phyloP scores from a whole-genome alignment of 441 rosid genomes.

The Erysimum cheiri region DNA sequence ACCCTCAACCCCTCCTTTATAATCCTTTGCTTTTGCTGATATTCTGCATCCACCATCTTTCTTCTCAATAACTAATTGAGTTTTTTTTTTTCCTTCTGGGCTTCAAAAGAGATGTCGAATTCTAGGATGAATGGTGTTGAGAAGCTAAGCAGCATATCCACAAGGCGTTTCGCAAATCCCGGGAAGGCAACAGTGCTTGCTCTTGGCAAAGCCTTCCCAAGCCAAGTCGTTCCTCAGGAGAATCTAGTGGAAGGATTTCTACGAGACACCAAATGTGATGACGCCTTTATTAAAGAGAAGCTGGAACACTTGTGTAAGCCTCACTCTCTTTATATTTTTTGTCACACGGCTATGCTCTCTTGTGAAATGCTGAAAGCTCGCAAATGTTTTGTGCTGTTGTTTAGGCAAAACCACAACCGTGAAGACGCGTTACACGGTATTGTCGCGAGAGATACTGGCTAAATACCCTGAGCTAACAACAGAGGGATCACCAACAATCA shows the following conservation, averaged over 20 bases:
- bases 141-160: conserved; percentile 33
- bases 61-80: conserved; percentile 24
- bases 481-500: conserved; percentile 82
- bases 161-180: conserved; percentile 58
- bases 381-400: conserved; percentile 32
- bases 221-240: conserved; percentile 83
- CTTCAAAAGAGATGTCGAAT: conserved; percentile 52
- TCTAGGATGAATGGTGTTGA: conserved; percentile 41
- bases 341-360: background rate
- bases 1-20: conserved; percentile 50
- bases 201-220: conserved; percentile 88
- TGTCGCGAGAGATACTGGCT: conserved; percentile 80
- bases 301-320: conserved; percentile 82
- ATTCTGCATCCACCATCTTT: conserved; percentile 37
- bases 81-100: conserved; percentile 26
- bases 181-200: conserved; percentile 90
- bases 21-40: conserved; percentile 39
- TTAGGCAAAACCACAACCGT: conserved; percentile 91
- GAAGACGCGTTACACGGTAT: conserved; percentile 90
- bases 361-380: conserved; percentile 30
- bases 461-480: conserved; percentile 82
- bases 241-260: conserved; percentile 84
- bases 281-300: conserved; percentile 74
- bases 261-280: conserved; percentile 85
- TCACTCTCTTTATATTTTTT: conserved; percentile 15